A percentile compares a stretch with the other conserved stretches of the same genome.
Evolutionary conservation across 805 yeast genomes (phyloP).

Genomic region (Ogataea nakhonphanomensis): DNA sequence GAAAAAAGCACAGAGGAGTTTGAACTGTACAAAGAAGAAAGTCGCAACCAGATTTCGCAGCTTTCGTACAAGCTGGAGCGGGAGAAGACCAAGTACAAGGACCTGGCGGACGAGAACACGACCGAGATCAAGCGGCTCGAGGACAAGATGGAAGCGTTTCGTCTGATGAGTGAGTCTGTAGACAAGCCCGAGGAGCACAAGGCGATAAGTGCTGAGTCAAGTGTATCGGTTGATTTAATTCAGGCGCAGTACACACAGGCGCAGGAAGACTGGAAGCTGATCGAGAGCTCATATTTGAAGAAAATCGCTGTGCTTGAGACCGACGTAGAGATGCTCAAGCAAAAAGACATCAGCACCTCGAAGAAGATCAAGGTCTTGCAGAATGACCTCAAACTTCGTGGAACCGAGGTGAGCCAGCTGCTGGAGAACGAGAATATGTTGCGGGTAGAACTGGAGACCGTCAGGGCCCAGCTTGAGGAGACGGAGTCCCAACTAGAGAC

Average conservation of each 20-base stretch:
- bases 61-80: constrained; percentile 30
- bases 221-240: constrained; percentile 39
- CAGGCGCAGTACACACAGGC: constrained; percentile 73
- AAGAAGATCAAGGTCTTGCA: constrained; percentile 30
- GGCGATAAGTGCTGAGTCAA: constrained; percentile 5
- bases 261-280: constrained; percentile 76
- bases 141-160: constrained; percentile 61
- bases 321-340: constrained; percentile 40
- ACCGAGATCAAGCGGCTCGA: constrained; percentile 60
- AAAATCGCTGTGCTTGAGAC: constrained; percentile 44
- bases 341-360: constrained; percentile 28
- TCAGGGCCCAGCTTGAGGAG: constrained; percentile 20
- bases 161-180: constrained; percentile 57
- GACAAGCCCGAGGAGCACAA: constrained; percentile 14
- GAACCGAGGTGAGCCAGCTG: constrained; percentile 25
- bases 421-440: constrained; percentile 24
- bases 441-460: constrained; percentile 14
- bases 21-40: constrained; percentile 23
- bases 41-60: constrained; percentile 22
- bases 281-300: constrained; percentile 61
- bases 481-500: constrained; percentile 17
- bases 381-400: constrained; percentile 36
- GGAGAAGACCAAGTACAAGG: constrained; percentile 25
- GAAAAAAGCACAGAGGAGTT: constrained; percentile 22
- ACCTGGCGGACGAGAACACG: constrained; percentile 31